Evolutionary conservation across 192 early-diverging fungal genomes (phyloP), one percentile per base, ranked within the genome.

Genomic region (Phlyctochytrium bullatum): DNA sequence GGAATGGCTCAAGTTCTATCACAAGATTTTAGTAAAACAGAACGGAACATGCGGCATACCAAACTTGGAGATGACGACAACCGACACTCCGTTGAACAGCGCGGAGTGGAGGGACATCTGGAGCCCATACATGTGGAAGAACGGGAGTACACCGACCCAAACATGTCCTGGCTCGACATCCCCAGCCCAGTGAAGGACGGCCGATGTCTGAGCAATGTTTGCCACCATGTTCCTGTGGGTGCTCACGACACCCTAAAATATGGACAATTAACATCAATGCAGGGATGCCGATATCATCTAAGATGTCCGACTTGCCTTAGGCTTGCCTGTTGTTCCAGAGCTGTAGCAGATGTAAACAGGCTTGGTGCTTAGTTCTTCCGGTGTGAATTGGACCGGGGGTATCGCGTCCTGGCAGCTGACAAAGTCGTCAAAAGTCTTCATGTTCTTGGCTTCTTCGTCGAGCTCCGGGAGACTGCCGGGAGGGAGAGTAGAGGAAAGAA

Each of bases 161-260:
- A 71, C 69, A 27, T 78, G 65, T 25, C 57, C 52, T 1, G 60
- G 20, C 10, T 31, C 14, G 14, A 59, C 76, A 59, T 35, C 36
- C 25, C 30, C 63, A n/a, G 29, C 62, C 57, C 63, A 59, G 53
- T 61, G 23, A 34, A 90, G 85, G 61, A 86, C 69, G 10, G 61
- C 59, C 12, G 69, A 60, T 23, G 85, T 76, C 62, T 91, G 88
- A 24, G 75, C 25, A 17, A 87, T 73, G 66, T 95, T 95, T 28
- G 92, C 80, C 6, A 92, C 87, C 67, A 95, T 83, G 78, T 94
- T 95, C 10, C 70, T 67, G 59, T 95, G 92, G 27, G 89, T 93
- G 1, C 89, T 86, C 56, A 83, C 78, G 20, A 97, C 92, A 66
- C 92, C 71, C 93, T 67, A 30, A 3, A n/a, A n/a, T n/a, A n/a